Percentiles rank a stretch among this genome's conserved stretches.
Conservation (phyloP, 129 eudicot species). For the Tagetes erecta region DNA sequence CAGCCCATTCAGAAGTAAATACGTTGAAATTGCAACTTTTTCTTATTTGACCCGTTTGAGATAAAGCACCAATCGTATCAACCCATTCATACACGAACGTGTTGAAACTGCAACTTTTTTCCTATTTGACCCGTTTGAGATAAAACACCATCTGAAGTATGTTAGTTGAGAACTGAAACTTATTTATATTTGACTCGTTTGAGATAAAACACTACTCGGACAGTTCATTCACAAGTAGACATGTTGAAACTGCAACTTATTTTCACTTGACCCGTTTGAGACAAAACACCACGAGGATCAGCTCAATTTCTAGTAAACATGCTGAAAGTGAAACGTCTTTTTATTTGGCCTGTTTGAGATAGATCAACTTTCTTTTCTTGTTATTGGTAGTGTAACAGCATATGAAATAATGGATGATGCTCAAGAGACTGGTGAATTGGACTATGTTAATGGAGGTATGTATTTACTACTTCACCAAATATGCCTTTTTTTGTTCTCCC, state of each 20-base stretch:
- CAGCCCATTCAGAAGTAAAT: neutral
- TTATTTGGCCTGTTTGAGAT: neutral
- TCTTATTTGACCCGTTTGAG: neutral
- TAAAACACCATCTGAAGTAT: neutral
- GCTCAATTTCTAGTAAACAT: neutral
- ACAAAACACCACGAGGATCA: neutral
- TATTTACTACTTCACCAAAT: neutral
- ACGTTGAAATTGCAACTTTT: neutral
- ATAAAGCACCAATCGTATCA: neutral
- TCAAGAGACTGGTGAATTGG: conserved; percentile 74
- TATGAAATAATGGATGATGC: conserved; percentile 68
- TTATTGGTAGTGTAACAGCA: conserved; percentile 72
- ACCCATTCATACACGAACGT: neutral
- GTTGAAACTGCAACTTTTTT: neutral
- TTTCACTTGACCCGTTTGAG: neutral
- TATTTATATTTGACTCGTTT: neutral
- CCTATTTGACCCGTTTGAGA: neutral
- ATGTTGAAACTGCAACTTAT: neutral
- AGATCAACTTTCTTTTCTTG: neutral
- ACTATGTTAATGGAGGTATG: conserved; percentile 92
- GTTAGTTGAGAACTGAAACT: neutral
- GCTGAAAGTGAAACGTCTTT: neutral
- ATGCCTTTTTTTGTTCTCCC: neutral
- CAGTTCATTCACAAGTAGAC: neutral
- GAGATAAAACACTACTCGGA: neutral